Evolutionary conservation across 768 basidiomycete genomes (phyloP).

Genomic region (Lactifluus pinguis): DNA sequence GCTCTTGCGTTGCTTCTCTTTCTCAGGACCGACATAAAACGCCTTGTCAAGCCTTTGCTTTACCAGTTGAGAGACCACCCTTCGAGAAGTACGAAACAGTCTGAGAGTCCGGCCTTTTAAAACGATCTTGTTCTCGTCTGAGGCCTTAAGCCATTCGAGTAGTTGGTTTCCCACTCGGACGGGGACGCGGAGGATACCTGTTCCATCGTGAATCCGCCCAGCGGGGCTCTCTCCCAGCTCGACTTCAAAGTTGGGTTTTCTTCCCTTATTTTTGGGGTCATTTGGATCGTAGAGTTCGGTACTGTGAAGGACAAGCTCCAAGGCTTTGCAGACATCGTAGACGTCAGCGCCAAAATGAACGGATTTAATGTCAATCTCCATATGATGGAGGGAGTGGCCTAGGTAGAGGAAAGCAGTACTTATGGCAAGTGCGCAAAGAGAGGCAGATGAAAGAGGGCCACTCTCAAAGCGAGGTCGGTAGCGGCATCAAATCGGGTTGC

Average conservation of each 20-base stretch:
- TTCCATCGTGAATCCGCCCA: slow-evolving; percentile 50
- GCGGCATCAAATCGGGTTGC: too few relatives aligned
- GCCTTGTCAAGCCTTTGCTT: slow-evolving; percentile 25
- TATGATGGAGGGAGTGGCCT: slow-evolving; percentile 10
- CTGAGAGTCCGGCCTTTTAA: slow-evolving; percentile 21
- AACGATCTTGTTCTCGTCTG: slow-evolving; percentile 22
- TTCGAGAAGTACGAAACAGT: slow-evolving; percentile 15
- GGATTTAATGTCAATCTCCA: slow-evolving; percentile 32
- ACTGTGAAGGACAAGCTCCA: slow-evolving; percentile 51
- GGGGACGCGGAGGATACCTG: slow-evolving; percentile 29
- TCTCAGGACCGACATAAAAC: slow-evolving; percentile 25
- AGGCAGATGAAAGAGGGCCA: neutral
- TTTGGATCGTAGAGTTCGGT: slow-evolving; percentile 36
- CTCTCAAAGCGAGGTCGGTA: neutral
- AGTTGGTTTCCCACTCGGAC: slow-evolving; percentile 38
- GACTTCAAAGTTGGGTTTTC: slow-evolving; percentile 51
- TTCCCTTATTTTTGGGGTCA: slow-evolving; percentile 24
- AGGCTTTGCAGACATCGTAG: slow-evolving; percentile 47
- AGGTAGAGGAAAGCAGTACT: neutral
- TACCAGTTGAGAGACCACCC: slow-evolving; percentile 1
- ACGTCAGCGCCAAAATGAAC: slow-evolving; percentile 34
- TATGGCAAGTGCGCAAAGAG: neutral
- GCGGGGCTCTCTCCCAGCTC: slow-evolving; percentile 38
- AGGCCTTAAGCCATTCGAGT: slow-evolving; percentile 31
- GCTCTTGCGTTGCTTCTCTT: slow-evolving; percentile 20